These are phyloP conservation scores for Crucihimalaya himalaica DNA, from an alignment of 345 rosid species.

Conservation along the genomic window DNA sequence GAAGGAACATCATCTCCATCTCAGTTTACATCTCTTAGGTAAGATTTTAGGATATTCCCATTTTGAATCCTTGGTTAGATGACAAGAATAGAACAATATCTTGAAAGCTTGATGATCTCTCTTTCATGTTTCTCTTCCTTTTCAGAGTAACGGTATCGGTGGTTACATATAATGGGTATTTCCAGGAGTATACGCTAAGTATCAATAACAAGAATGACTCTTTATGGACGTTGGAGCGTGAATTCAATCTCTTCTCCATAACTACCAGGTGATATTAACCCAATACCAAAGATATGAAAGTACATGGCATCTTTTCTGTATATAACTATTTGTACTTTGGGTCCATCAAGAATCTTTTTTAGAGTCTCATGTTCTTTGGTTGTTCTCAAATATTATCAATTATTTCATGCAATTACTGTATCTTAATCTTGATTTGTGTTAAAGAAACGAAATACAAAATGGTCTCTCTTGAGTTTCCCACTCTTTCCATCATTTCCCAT, in stretches of 20 bases:
- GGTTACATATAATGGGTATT: conserved; percentile 68
- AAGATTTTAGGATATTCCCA: conserved; percentile 6
- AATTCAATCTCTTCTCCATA: conserved; percentile 49
- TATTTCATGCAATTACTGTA: not conserved
- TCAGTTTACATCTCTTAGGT: conserved; percentile 55
- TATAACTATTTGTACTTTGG: conserved; percentile 20
- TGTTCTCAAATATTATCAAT: not conserved
- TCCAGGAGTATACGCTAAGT: conserved; percentile 67
- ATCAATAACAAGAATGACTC: conserved; percentile 55
- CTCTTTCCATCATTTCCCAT: not conserved
- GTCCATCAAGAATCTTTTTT: not conserved
- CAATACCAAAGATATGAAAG: conserved; percentile 19
- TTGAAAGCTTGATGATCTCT: not conserved
- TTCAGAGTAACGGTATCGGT: conserved; percentile 67
- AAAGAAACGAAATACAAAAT: not conserved
- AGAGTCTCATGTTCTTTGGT: not conserved
- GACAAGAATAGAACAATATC: not conserved
- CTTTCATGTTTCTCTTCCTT: not conserved
- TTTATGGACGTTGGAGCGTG: conserved; percentile 71
- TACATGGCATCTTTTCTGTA: conserved; percentile 15
- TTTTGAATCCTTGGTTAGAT: not conserved
- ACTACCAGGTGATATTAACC: conserved; percentile 24
- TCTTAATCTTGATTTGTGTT: not conserved
- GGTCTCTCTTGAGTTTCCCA: not conserved
- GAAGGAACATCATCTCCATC: conserved; percentile 54